Conservation (phyloP, 2,329 filamentous ascomycete genomes). For the Alternaria ethzedia region DNA sequence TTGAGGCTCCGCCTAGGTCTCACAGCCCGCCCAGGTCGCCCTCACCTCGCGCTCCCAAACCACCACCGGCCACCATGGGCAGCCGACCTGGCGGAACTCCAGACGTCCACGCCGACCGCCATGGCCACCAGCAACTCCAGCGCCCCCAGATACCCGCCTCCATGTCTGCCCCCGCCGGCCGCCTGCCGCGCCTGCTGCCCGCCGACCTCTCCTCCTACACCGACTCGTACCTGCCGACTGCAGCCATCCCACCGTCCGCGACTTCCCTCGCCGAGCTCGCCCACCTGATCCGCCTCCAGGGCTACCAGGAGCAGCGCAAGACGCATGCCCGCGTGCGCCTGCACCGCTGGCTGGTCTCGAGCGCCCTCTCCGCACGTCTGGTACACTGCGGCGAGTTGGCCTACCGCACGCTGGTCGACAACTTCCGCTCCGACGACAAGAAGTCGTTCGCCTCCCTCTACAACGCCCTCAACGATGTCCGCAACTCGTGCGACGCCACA, state of each 20-base stretch:
- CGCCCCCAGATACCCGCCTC: conserved; percentile 49
- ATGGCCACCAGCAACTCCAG: conserved; percentile 17
- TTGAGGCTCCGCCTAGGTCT: conserved; percentile 60
- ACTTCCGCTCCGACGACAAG: conserved; percentile 80
- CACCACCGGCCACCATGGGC: conserved; percentile 40
- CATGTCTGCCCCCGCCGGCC: conserved; percentile 54
- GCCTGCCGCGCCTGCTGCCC: conserved; percentile 63
- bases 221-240: conserved; percentile 64
- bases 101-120: conserved; percentile 23
- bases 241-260: conserved; percentile 63
- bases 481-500: conserved; percentile 76
- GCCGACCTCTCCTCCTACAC: conserved; percentile 71
- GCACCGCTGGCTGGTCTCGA: conserved; percentile 76
- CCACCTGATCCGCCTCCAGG: conserved; percentile 77
- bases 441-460: conserved; percentile 76
- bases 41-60: conserved; percentile 37
- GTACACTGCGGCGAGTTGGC: conserved; percentile 76
- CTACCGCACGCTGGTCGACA: conserved; percentile 77
- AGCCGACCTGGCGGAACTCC: conserved; percentile 44
- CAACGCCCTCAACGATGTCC: conserved; percentile 79
- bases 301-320: conserved; percentile 82
- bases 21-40: conserved; percentile 62
- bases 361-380: conserved; percentile 75
- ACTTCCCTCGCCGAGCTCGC: conserved; percentile 79
- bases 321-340: conserved; percentile 74